These are phyloP conservation scores for Arabidopsis arenosa DNA, from an alignment of 345 rosid species.

Conservation along the genomic window DNA sequence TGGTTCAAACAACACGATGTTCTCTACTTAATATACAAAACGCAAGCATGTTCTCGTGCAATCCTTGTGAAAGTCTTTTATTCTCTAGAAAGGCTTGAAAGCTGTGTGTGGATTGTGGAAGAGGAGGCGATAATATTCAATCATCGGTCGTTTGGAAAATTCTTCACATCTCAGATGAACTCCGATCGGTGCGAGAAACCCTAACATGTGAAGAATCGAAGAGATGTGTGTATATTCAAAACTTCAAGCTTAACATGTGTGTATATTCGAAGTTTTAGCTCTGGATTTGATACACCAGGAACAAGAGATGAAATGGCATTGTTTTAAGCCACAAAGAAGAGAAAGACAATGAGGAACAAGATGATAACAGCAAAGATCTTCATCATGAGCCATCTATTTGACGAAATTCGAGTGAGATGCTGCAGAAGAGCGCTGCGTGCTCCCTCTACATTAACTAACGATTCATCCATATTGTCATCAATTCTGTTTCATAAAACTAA, in stretches of 20 bases:
- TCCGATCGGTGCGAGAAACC: conserved; percentile 20
- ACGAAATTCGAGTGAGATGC: conserved; percentile 79
- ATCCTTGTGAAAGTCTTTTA: neutral
- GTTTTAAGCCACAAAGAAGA: conserved; percentile 73
- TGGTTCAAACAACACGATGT: neutral
- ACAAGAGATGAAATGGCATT: neutral
- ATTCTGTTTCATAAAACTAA: conserved; percentile 59
- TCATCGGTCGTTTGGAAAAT: conserved; percentile 18
- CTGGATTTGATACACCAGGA: conserved; percentile 14
- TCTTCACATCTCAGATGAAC: conserved; percentile 34
- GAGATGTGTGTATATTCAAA: neutral
- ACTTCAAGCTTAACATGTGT: conserved; percentile 15
- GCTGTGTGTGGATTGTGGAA: conserved; percentile 9
- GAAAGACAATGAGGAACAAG: conserved; percentile 65
- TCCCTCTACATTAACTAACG: conserved; percentile 82
- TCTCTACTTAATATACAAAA: neutral
- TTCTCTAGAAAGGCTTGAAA: neutral
- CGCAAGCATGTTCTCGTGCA: neutral
- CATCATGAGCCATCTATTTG: conserved; percentile 94
- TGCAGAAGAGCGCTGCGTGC: conserved; percentile 76
- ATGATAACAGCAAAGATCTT: conserved; percentile 82
- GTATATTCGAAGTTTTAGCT: neutral
- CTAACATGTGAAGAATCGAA: neutral
- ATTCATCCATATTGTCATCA: conserved; percentile 93
- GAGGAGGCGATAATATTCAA: conserved; percentile 21